phyloP scores from a whole-genome alignment of 208 protist genomes.

The Novymonas esmeraldas region DNA sequence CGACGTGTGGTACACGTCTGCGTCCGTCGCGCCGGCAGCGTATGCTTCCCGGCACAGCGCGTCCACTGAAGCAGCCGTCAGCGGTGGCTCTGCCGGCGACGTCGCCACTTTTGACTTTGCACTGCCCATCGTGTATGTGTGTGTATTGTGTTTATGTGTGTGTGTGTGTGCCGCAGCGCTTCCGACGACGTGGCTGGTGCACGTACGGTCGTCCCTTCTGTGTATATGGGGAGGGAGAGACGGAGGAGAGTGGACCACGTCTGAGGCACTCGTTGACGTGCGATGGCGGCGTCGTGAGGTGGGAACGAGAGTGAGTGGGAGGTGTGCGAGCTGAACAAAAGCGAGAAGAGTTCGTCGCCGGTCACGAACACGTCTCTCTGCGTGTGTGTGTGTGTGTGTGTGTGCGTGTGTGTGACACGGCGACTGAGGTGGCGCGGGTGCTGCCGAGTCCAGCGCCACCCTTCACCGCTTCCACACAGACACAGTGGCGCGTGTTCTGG shows the following conservation, averaged over 20 bases:
- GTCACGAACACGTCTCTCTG: not conserved
- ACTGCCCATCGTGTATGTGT: conserved; percentile 20
- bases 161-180: not conserved
- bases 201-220: too few species aligned
- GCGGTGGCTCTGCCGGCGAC: not conserved
- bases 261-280: too few species aligned
- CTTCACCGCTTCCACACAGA: too few species aligned
- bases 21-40: conserved; percentile 33
- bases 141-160: too few species aligned
- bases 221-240: too few species aligned
- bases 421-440: not conserved
- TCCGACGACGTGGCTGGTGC: too few species aligned
- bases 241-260: too few species aligned
- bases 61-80: conserved; percentile 23
- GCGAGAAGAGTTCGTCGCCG: too few species aligned
- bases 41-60: conserved; percentile 49
- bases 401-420: not conserved
- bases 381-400: not conserved
- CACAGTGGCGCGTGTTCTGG: too few species aligned
- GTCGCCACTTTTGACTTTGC: conserved; percentile 8
- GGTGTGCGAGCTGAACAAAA: too few species aligned
- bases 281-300: too few species aligned
- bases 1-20: conserved; percentile 31
- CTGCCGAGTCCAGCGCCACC: not conserved
- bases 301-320: too few species aligned